phyloP scores from a whole-genome alignment of 352 stramenopile genomes.

The Globisporangium radiosum region DNA sequence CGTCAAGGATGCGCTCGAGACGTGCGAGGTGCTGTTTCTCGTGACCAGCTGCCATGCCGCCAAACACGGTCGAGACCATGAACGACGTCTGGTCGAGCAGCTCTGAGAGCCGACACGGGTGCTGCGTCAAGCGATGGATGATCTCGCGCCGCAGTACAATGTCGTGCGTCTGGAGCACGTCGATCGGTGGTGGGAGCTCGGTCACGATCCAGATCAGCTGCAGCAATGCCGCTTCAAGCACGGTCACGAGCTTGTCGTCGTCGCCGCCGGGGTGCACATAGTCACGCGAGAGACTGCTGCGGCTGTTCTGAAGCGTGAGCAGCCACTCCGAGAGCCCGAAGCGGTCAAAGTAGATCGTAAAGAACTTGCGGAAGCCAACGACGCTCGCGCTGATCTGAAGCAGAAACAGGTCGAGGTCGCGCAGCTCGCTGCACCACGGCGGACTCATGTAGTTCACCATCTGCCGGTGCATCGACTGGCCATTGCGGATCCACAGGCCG shows the following conservation, averaged over 20 bases:
- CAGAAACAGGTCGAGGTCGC: conserved; percentile 71
- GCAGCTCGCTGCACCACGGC: conserved; percentile 60
- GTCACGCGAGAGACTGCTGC: conserved; percentile 40
- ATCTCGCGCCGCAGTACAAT: conserved; percentile 80
- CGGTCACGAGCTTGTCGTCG: conserved; percentile 52
- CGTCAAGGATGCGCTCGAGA: conserved; percentile 55
- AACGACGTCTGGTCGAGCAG: conserved; percentile 77
- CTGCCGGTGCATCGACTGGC: conserved; percentile 77
- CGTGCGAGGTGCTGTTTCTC: conserved; percentile 62
- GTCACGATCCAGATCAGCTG: conserved; percentile 85
- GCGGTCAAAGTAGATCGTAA: conserved; percentile 77
- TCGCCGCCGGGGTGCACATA: conserved; percentile 14
- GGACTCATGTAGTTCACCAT: conserved; percentile 76
- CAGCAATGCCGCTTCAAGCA: conserved; percentile 76
- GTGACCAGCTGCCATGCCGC: conserved; percentile 48
- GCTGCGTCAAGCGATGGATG: conserved; percentile 74
- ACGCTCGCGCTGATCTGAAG: conserved; percentile 58
- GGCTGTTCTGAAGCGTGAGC: conserved; percentile 45
- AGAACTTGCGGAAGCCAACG: conserved; percentile 60
- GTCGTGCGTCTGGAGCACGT: conserved; percentile 52
- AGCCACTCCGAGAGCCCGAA: conserved; percentile 77
- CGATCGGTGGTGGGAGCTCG: conserved; percentile 63
- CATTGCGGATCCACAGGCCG: conserved; percentile 81
- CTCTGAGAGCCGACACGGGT: conserved; percentile 67
- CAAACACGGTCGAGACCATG: conserved; percentile 62